These are phyloP conservation scores for Nicotiana benthamiana DNA, from an alignment of 257 asterid genomes.

Conservation along the genomic window DNA sequence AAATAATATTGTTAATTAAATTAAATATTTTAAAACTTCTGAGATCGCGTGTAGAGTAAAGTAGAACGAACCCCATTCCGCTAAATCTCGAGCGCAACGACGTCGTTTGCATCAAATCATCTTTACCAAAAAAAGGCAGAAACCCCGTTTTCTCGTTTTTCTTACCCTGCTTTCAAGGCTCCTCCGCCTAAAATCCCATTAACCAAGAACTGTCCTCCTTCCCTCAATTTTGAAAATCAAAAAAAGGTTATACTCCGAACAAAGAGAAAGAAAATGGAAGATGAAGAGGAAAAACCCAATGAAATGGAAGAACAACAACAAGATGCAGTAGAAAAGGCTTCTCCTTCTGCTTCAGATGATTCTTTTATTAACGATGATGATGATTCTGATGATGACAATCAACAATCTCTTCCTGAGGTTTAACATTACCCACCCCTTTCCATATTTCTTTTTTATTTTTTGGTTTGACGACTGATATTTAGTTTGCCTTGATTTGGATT, in stretches of 20 bases:
- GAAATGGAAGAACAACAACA: background rate
- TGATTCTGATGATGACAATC: background rate
- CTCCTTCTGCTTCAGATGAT: background rate
- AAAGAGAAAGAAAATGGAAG: background rate
- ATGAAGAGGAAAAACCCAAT: background rate
- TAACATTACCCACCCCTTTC: background rate
- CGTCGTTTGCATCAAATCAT: too few species aligned
- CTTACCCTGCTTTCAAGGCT: background rate
- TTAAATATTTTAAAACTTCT: too few species aligned
- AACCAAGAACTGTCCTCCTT: background rate
- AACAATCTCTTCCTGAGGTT: background rate
- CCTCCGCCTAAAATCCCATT: background rate
- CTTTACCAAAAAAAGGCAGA: background rate
- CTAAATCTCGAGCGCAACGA: background rate
- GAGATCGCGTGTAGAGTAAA: too few species aligned
- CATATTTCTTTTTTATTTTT: background rate
- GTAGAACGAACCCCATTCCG: too few species aligned
- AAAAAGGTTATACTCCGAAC: background rate
- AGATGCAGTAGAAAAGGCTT: background rate
- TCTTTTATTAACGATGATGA: constrained; percentile 1
- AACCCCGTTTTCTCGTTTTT: background rate
- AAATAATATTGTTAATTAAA: too few species aligned
- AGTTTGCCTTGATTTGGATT: background rate
- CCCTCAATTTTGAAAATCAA: background rate
- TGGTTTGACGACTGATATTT: background rate